A percentile compares a stretch with the other conserved stretches of the same genome.
Evolutionary conservation across 2,329 filamentous ascomycete genomes (phyloP).

Genomic region (Talaromyces marneffei): DNA sequence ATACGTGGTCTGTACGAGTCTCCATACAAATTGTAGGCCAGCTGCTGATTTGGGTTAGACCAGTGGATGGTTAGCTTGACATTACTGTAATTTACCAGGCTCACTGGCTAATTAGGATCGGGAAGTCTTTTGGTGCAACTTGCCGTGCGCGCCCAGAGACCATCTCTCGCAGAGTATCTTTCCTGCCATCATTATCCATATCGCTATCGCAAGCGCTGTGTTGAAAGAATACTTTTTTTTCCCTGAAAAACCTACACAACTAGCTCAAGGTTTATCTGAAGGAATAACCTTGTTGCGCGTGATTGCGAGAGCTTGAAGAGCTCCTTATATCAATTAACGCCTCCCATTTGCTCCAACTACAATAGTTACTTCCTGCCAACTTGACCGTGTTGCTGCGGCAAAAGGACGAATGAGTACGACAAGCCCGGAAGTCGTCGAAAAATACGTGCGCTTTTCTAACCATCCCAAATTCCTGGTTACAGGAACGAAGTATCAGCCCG

Average conservation of each 20-base stretch:
- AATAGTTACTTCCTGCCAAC: background rate
- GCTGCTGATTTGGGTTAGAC: background rate
- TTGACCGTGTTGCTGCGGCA: background rate
- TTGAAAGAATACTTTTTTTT: background rate
- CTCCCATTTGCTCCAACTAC: background rate
- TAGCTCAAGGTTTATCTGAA: background rate
- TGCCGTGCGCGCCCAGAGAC: background rate
- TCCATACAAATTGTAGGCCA: background rate
- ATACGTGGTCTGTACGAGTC: background rate
- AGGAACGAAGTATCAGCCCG: background rate
- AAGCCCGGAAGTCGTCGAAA: background rate
- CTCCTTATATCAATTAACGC: background rate
- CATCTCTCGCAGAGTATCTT: background rate
- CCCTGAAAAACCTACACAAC: background rate
- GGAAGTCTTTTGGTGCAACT: background rate
- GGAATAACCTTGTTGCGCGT: background rate
- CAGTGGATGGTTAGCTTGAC: background rate
- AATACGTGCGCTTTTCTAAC: background rate
- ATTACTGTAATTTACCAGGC: slow-evolving; percentile 2
- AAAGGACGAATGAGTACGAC: slow-evolving; percentile 5
- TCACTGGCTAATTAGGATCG: background rate
- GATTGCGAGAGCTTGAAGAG: slow-evolving; percentile 2
- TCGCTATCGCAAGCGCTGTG: background rate
- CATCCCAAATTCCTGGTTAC: background rate
- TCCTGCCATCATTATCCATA: background rate